Evolutionary conservation across 495 filamentous ascomycete genomes (phyloP), one percentile per base, ranked within the genome.

Genomic region (Elasticomyces elasticus): DNA sequence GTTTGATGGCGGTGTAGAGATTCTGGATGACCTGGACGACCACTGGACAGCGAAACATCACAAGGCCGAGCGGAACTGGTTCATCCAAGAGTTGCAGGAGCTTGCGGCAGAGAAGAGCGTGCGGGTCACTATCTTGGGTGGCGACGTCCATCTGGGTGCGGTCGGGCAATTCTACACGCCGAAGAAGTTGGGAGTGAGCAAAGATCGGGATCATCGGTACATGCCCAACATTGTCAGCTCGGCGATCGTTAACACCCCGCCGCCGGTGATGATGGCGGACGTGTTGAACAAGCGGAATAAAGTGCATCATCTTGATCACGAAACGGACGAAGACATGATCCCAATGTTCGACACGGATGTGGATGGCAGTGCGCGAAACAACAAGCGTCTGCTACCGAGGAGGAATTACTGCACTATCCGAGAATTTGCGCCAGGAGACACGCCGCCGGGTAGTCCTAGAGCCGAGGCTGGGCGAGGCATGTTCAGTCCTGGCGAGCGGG

Each of bases 1-100:
- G 51, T 87, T 94, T 62, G 90, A 95, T 63, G 90, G 87, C 49
- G 89, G 87, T 40, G 86, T 95, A 5, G 94, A 96, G 68, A 86
- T 98, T 15, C 75, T 94, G 25, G 92, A 97, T 69, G 87, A 94
- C 64, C 73, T 94, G 10, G 85, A 89, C 60, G 92, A 98, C 67
- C 91, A 97, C 64, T 98, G 92, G 92, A 94, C 92, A 2, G 90
- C 92, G 20, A 94, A 87, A 62, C 84, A 89, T 63, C 88, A 95
- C 69, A 97, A 97, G 65, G 68, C 72, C 11, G 92, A 98, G 70
- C 79, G 92, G 27, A 85, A 82, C 58, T 85, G 84, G 72, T 77
- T 96, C 58, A 81, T 98, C 30, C 81, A 91, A 62, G 87, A 94
- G 52, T 75, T 98, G 15, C 92, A 98, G 66, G 84, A 89, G 59